Evolutionary conservation across 257 asterid species (phyloP), one percentile per base, ranked within the genome.

Genomic region (Craterostigma plantagineum): DNA sequence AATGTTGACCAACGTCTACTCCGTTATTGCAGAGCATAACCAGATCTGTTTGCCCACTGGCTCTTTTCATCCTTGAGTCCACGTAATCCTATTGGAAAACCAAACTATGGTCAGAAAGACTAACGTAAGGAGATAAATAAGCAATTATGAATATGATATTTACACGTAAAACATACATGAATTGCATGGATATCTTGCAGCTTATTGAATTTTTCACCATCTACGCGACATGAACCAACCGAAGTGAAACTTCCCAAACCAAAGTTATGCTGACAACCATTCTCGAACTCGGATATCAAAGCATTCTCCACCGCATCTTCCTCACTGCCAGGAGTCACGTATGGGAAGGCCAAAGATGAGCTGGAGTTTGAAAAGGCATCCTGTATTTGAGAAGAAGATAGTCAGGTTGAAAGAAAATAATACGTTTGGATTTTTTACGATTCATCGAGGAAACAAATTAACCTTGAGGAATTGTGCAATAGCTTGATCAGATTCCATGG

Each of bases 391-490:
- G 49, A 56, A 63, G 45, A 33, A 43, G 11, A 33, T 46, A 27
- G 18, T 10, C 10, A 18, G 9, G 30, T 33, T 40, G 14, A 14
- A 8, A 33, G 35, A 35, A 13, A 52, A 48, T 42, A 42, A 45
- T 40, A 46, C 45, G 38, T 45, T 61, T 27, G 12, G 13, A 34
- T 17, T 35, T 16, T 30, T 35, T 49, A 39, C 33, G 46, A 56
- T 58, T 36, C 48, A 41, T 30, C 18, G 49, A 34, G 37, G 34
- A 18, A 18, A 54, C 50, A 16, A 16, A 52, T 45, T 75, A 52
- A 87, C 98, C 98, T 75, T 74, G 44, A 90, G 92, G 67, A 75
- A 59, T 64, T 71, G 77, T 49, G 75, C 44, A 54, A 90, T 92
- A 17, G 59, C 62, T 10, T 68, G 73, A 62, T 79, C 79, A 30